A percentile compares a stretch with the other conserved stretches of the same genome.
Evolutionary conservation across 2,329 filamentous ascomycete genomes (phyloP).

Genomic region (Cladophialophora yegresii): DNA sequence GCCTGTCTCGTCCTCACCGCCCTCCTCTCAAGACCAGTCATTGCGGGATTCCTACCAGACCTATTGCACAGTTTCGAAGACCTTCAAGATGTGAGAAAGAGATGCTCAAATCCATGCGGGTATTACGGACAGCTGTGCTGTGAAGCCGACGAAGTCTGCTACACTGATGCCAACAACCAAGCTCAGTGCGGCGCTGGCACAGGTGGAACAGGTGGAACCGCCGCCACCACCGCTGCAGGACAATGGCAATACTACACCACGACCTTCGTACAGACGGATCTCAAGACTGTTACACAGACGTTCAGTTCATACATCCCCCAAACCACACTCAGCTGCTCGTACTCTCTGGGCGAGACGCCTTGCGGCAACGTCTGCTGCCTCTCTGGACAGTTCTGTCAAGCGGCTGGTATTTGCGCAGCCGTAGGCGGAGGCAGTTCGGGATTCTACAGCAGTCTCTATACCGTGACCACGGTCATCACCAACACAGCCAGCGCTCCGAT

Average conservation of each 20-base stretch:
- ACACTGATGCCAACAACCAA: slow-evolving; percentile 52
- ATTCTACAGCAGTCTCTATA: slow-evolving; percentile 43
- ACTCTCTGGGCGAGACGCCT: slow-evolving; percentile 46
- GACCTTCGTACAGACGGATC: slow-evolving; percentile 58
- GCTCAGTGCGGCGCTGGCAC: slow-evolving; percentile 48
- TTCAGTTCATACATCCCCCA: slow-evolving; percentile 49
- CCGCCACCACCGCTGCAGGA: slow-evolving; percentile 36
- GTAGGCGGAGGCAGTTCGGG: slow-evolving; percentile 39
- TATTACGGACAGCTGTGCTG: slow-evolving; percentile 57
- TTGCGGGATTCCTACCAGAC: slow-evolving; percentile 36
- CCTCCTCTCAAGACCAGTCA: slow-evolving; percentile 25
- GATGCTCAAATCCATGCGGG: slow-evolving; percentile 56
- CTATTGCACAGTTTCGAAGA: slow-evolving; percentile 31
- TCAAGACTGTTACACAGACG: slow-evolving; percentile 56
- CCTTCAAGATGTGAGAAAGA: slow-evolving; percentile 33
- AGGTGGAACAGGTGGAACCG: too few species aligned
- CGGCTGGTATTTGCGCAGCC: slow-evolving; percentile 41
- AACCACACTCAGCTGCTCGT: slow-evolving; percentile 48
- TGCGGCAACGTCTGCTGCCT: slow-evolving; percentile 52
- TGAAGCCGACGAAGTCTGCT: slow-evolving; percentile 49
- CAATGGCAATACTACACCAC: slow-evolving; percentile 60
- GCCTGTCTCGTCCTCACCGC: slow-evolving; percentile 26
- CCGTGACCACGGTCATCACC: slow-evolving; percentile 39
- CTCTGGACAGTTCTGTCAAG: slow-evolving; percentile 48
- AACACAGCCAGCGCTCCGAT: slow-evolving; percentile 44